Percentiles rank a stretch among this genome's conserved stretches.
These are phyloP conservation scores for Aspergillus puulaauensis DNA, from an alignment of 2,329 filamentous ascomycete genomes.

Conservation along the genomic window DNA sequence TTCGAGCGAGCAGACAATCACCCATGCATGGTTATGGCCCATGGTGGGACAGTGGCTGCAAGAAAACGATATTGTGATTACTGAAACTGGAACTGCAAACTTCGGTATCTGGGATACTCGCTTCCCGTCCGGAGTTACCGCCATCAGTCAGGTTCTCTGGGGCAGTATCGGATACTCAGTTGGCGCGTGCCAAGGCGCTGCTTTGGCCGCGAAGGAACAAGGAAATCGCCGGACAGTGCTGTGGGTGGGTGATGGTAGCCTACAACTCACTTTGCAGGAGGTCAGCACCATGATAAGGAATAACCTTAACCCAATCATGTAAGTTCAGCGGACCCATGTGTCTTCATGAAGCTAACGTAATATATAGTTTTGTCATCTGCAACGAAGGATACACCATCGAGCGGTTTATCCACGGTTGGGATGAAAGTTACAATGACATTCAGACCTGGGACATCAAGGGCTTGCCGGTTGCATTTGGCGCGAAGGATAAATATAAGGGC, in stretches of 20 bases:
- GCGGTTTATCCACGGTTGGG: slow-evolving; percentile 80
- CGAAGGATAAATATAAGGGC: slow-evolving; percentile 57
- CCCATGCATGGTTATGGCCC: slow-evolving; percentile 68
- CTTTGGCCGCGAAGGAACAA: slow-evolving; percentile 69
- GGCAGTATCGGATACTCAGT: slow-evolving; percentile 66
- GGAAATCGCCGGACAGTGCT: slow-evolving; percentile 69
- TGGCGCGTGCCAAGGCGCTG: slow-evolving; percentile 65
- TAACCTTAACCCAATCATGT: slow-evolving; percentile 73
- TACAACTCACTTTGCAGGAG: slow-evolving; percentile 83
- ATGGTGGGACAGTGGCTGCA: slow-evolving; percentile 70
- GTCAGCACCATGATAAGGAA: slow-evolving; percentile 79
- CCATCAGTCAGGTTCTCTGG: slow-evolving; percentile 77
- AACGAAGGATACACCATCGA: slow-evolving; percentile 91
- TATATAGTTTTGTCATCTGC: slow-evolving; percentile 68
- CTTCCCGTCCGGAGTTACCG: slow-evolving; percentile 75
- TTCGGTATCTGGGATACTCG: slow-evolving; percentile 85
- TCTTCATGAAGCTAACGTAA: slow-evolving; percentile 32
- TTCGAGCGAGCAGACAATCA: slow-evolving; percentile 41
- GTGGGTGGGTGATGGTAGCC: slow-evolving; percentile 85
- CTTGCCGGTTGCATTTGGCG: slow-evolving; percentile 68
- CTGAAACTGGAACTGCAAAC: slow-evolving; percentile 84
- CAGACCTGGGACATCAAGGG: slow-evolving; percentile 71
- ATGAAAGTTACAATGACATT: slow-evolving; percentile 79
- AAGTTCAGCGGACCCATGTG: slow-evolving; percentile 34
- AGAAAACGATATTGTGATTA: slow-evolving; percentile 74